Evolutionary conservation across 73 alveolate species (phyloP), one percentile per base, ranked within the genome.

Genomic region (Stentor roeselii): DNA sequence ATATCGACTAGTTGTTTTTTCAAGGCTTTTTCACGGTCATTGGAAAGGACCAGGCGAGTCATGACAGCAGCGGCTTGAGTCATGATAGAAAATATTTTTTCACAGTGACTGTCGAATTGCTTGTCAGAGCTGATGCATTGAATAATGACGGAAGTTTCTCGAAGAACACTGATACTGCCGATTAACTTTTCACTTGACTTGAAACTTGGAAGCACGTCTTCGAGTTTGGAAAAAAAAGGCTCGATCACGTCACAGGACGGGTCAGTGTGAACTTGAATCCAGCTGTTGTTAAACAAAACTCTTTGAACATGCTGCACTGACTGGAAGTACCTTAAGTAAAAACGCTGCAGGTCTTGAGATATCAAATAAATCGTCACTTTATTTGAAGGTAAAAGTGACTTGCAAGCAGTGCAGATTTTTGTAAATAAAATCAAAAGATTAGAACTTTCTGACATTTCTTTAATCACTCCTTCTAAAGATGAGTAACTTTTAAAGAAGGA

Each of bases 201-300:
- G 21, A 67, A 14, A 15, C 80, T 40, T 1, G 80, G 37, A 1
- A 67, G 21, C 37, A 67, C 27, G 27, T 67, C 80, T 21, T 21
- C n/a, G 41, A 21, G 15, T 67, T 67, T 67, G 27, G 50, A 1
- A 2, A 67, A 67, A 30, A 67, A 21, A 27, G 80, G 80, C 27
- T 21, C n/a, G 41, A 21, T 34, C 27, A 1, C 37, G 2, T 67
- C 80, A 1, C 41, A 21, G 1, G 80, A 67, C 0, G 80, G 80
- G 80, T 67, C 80, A 27, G 80, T 67, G 34, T 67, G 80, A 27
- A 2, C 14, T 1, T 21, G 80, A 1, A 67, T 34, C 42, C 80
- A 67, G 21, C 42, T 21, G 34, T 21, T 67, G 21, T 40, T 40
- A 27, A 67, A 2, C 34, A 67, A 67, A 30, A 67, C 80, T 67